Conservation (phyloP, 441 rosid species). For the Croton setiger region DNA sequence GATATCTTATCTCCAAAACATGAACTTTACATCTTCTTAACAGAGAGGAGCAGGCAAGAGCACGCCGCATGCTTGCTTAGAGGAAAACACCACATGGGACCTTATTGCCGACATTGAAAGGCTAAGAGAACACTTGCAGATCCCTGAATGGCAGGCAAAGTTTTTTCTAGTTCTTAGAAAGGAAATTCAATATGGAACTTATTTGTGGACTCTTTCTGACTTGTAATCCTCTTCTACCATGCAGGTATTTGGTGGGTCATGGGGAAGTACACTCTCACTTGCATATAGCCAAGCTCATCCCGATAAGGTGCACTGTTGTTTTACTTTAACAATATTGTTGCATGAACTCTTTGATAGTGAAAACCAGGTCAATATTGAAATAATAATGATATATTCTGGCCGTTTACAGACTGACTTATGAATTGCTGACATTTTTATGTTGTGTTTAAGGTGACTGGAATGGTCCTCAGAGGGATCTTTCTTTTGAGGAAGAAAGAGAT, state of each 20-base stretch:
- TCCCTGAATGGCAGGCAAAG: constrained; percentile 84
- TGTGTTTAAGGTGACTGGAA: constrained; percentile 65
- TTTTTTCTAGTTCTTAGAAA: constrained; percentile 10
- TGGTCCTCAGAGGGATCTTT: constrained; percentile 92
- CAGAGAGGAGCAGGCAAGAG: constrained; percentile 96
- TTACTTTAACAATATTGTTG: constrained; percentile 15
- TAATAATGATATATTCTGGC: background rate
- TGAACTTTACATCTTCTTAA: background rate
- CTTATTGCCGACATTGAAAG: constrained; percentile 79
- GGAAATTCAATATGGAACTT: background rate
- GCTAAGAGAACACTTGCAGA: constrained; percentile 71
- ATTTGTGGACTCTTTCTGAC: background rate
- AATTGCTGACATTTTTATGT: constrained; percentile 11
- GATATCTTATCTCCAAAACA: constrained; percentile 1
- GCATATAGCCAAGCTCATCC: constrained; percentile 84
- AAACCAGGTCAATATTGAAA: constrained; percentile 6
- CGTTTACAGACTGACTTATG: constrained; percentile 9
- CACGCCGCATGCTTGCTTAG: constrained; percentile 95
- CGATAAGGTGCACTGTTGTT: constrained; percentile 51
- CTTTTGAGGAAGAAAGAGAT: constrained; percentile 91
- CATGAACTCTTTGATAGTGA: background rate
- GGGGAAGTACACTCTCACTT: constrained; percentile 96
- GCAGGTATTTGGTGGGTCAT: constrained; percentile 95
- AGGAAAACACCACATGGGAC: constrained; percentile 88
- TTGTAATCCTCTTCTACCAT: constrained; percentile 16